phyloP scores from a whole-genome alignment of 2,329 filamentous ascomycete species.

The Penicillium aurantiogriseum region DNA sequence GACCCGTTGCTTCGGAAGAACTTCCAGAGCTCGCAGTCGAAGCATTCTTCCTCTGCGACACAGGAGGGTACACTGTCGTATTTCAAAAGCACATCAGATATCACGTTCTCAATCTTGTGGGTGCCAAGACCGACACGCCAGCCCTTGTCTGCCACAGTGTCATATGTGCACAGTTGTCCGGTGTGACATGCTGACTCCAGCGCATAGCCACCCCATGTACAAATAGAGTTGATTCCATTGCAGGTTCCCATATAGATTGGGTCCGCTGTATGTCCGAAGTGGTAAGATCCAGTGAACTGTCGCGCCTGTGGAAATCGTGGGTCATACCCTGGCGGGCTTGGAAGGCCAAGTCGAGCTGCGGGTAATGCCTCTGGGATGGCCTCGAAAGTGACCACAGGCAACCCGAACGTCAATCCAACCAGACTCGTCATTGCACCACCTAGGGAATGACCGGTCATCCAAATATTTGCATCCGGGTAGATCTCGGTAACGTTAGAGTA shows the following conservation, averaged over 20 bases:
- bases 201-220: conserved; percentile 88
- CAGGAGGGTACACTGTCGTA: conserved; percentile 82
- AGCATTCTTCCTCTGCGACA: conserved; percentile 71
- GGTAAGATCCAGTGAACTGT: conserved; percentile 72
- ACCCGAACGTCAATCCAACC: conserved; percentile 83
- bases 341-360: conserved; percentile 78
- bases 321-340: conserved; percentile 75
- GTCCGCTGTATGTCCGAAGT: conserved; percentile 95
- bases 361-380: conserved; percentile 88
- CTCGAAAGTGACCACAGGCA: conserved; percentile 90
- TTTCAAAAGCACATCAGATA: conserved; percentile 78
- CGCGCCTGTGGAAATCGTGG: conserved; percentile 69
- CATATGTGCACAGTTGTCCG: conserved; percentile 83
- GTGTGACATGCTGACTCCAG: conserved; percentile 92
- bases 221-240: conserved; percentile 83
- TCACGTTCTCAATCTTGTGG: conserved; percentile 85
- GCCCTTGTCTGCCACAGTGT: conserved; percentile 85
- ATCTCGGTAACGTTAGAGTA: conserved; percentile 89
- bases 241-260: conserved; percentile 92
- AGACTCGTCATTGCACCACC: conserved; percentile 88
- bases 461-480: conserved; percentile 80
- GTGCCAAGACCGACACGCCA: conserved; percentile 90
- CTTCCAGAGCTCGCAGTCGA: conserved; percentile 91
- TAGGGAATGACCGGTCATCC: conserved; percentile 89
- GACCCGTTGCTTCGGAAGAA: conserved; percentile 92